A percentile compares a stretch with the other conserved stretches of the same genome.
phyloP scores from a whole-genome alignment of 2,329 filamentous ascomycete species.

The Fragosphaeria purpurea region DNA sequence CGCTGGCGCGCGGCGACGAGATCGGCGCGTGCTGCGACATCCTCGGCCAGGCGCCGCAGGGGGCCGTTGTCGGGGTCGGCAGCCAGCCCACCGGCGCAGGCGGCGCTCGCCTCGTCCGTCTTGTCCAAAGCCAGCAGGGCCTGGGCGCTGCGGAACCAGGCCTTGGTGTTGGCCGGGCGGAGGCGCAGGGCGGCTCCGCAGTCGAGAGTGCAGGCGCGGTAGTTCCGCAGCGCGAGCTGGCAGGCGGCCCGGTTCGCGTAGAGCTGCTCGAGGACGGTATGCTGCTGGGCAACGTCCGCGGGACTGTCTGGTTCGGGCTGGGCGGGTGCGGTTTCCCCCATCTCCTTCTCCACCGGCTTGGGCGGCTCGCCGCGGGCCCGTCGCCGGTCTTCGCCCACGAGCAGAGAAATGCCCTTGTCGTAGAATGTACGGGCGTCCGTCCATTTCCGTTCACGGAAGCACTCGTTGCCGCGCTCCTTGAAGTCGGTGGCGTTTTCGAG shows the following conservation, averaged over 20 bases:
- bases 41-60: constrained; percentile 49
- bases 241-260: constrained; percentile 84
- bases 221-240: constrained; percentile 81
- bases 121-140: constrained; percentile 74
- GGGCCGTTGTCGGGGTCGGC: constrained; percentile 62
- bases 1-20: constrained; percentile 45
- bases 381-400: constrained; percentile 53
- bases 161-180: constrained; percentile 77
- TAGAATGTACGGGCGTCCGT: constrained; percentile 86
- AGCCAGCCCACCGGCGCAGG: constrained; percentile 61
- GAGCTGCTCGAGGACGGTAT: constrained; percentile 59
- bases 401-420: constrained; percentile 67
- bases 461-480: constrained; percentile 87
- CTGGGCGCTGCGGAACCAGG: constrained; percentile 73
- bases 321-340: constrained; percentile 8
- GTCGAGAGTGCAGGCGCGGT: constrained; percentile 76
- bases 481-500: constrained; percentile 76
- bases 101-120: constrained; percentile 69
- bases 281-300: constrained; percentile 52
- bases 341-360: neutral
- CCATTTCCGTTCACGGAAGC: constrained; percentile 64
- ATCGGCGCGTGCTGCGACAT: constrained; percentile 44
- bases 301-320: constrained; percentile 35
- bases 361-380: constrained; percentile 29
- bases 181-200: constrained; percentile 69